Base-by-base conservation (phyloP, 2,329 filamentous ascomycete genomes). In the Pleoardoris graminearum region DNA sequence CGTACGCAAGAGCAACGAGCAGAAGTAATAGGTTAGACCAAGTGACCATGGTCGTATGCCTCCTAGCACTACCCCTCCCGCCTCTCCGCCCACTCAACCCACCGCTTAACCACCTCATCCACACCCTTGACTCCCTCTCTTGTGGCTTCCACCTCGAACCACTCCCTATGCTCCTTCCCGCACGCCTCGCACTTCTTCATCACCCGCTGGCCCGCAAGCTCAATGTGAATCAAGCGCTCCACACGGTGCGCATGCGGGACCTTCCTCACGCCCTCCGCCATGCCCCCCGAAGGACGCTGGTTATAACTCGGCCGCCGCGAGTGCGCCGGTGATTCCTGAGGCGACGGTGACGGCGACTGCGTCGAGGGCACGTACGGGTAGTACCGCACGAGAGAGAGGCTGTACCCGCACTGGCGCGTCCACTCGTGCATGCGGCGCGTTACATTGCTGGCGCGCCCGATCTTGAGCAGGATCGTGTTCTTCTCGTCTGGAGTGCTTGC, bases 341-440 rank as follows among this genome's bases (percentile, higher is more conserved):
- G 64, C 7, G 66, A 65, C 0, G 68, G 60, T 0, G 66, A 63
- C 0, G 62, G 60, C 1, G 66, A 63, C 0, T 61, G 57, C 0
- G 59, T 63, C 1, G 63, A 62, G 8, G 67, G 55, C 1, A 89
- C 76, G 71, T 97, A 92, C 0, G 94, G 94, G 67, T 99, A 99
- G 75, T 89, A 97, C 6, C 94, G 86, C 45, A 97, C 85, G 48
- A 99, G 82, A 21, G 90, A 91, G 23, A 97, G 80, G 57, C 91
- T 85, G 70, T 97, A 91, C 0, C 90, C 91, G 72, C 94, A 99
- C 76, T 99, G 94, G 22, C 89, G 85, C 47, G 87, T 87, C 94
- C 94, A 97, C 74, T 97, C 89, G 66, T 92, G 91, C 76, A 99
- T 83, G 12, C 94, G 85, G 5, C 92, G 84, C 68, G 96, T 91